Conservation (phyloP, 1,284 basidiomycete species). For the Cryptococcus sp. region DNA sequence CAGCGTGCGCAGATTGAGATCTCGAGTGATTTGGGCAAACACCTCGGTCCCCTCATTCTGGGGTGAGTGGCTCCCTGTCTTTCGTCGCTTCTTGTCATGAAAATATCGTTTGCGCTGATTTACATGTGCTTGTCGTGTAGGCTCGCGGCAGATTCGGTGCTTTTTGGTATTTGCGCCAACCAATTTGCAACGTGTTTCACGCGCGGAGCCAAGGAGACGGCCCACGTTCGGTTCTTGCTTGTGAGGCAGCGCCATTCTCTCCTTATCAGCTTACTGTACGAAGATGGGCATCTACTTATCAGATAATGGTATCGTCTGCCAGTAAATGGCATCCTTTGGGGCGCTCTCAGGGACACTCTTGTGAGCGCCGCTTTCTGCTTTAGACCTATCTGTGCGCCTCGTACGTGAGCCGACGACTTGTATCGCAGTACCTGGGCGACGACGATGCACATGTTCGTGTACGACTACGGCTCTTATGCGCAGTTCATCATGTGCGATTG, state of each 20-base stretch:
- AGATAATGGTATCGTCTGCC: background rate
- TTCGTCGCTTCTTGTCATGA: background rate
- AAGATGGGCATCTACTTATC: background rate
- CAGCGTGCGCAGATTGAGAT: conserved; percentile 4
- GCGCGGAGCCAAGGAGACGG: conserved; percentile 6
- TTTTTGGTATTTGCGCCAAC: conserved; percentile 8
- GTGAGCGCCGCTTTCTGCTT: conserved; percentile 2
- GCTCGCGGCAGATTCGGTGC: conserved; percentile 9
- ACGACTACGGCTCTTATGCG: conserved; percentile 13
- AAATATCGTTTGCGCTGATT: conserved; percentile 1
- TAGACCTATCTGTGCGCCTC: background rate
- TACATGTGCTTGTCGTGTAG: background rate
- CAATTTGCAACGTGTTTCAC: conserved; percentile 9
- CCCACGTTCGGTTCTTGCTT: conserved; percentile 11
- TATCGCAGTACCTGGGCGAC: conserved; percentile 17
- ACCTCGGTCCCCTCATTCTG: background rate
- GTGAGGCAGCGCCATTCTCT: background rate
- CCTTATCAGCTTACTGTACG: background rate
- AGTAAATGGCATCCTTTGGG: conserved; percentile 14
- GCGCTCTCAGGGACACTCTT: conserved; percentile 11
- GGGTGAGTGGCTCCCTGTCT: background rate
- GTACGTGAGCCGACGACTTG: background rate
- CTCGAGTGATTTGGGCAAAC: conserved; percentile 5
- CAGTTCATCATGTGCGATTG: conserved; percentile 18
- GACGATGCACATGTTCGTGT: conserved; percentile 16